Evolutionary conservation across 169 alveolate species (phyloP).

Genomic region (Theileria orientalis): DNA sequence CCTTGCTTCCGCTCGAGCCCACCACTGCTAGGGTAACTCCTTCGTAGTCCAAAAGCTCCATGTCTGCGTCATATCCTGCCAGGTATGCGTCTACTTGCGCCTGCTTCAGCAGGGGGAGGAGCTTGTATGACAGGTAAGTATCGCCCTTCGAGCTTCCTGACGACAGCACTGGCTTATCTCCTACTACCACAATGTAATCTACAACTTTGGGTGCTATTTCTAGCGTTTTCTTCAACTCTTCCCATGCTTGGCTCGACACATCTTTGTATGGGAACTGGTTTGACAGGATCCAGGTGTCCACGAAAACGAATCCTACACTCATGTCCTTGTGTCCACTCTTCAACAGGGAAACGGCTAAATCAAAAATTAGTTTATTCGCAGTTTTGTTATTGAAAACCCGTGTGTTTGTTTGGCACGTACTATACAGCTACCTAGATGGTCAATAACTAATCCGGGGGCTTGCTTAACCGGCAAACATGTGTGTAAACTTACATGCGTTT

Average conservation of each 20-base stretch:
- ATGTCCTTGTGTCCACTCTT: slow-evolving; percentile 80
- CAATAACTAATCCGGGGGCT: not conserved
- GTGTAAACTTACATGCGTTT: slow-evolving; percentile 71
- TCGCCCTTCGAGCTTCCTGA: slow-evolving; percentile 87
- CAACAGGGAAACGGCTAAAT: slow-evolving; percentile 58
- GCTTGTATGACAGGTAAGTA: slow-evolving; percentile 75
- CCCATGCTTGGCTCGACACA: slow-evolving; percentile 83
- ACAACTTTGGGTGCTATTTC: slow-evolving; percentile 81
- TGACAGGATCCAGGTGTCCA: slow-evolving; percentile 88
- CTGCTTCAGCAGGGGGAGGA: slow-evolving; percentile 82
- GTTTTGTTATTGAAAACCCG: not conserved
- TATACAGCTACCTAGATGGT: not conserved
- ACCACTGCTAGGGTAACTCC: slow-evolving; percentile 72
- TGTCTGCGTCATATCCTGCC: slow-evolving; percentile 85
- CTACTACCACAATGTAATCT: slow-evolving; percentile 86
- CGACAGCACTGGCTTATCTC: slow-evolving; percentile 86
- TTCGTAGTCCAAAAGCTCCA: slow-evolving; percentile 74
- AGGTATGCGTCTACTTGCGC: slow-evolving; percentile 88
- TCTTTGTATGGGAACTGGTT: slow-evolving; percentile 80
- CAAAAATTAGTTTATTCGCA: not conserved
- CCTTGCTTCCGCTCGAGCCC: slow-evolving; percentile 79
- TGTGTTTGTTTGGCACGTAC: not conserved
- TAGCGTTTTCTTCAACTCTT: slow-evolving; percentile 79
- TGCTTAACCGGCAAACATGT: slow-evolving; percentile 7
- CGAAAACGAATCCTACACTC: slow-evolving; percentile 82